Conservation (phyloP, 495 filamentous ascomycete species). For the Lindgomyces ingoldianus region DNA sequence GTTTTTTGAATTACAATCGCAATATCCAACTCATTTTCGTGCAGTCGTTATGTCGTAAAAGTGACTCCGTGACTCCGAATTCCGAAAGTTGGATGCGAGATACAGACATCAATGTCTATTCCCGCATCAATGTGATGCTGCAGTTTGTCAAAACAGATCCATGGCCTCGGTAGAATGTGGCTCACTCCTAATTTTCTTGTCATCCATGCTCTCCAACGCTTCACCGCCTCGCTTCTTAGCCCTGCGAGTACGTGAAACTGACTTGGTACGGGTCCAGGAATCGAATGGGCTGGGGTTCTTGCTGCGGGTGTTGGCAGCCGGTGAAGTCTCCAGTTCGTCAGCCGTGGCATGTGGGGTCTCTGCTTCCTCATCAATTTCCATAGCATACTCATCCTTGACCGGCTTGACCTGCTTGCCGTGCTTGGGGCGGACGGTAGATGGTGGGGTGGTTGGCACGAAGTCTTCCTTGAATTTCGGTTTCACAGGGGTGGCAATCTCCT, state of each 20-base stretch:
- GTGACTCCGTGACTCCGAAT: not conserved
- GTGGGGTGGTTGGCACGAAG: constrained; percentile 15
- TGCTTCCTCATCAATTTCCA: not conserved
- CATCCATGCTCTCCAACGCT: constrained; percentile 3
- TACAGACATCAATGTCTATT: not conserved
- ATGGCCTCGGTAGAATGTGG: constrained; percentile 10
- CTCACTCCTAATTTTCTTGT: constrained; percentile 26
- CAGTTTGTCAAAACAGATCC: constrained; percentile 11
- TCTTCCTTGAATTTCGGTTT: not conserved
- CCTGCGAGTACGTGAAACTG: not conserved
- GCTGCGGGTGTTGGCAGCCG: not conserved
- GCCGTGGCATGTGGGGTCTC: constrained; percentile 1
- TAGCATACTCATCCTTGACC: not conserved
- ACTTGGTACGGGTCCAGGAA: constrained; percentile 26
- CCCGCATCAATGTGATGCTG: not conserved
- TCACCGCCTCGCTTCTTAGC: constrained; percentile 24
- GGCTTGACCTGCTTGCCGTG: constrained; percentile 1
- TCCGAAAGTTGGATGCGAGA: not conserved
- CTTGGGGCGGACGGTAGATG: constrained; percentile 26
- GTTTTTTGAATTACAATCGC: constrained; percentile 12
- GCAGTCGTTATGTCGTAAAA: constrained; percentile 13
- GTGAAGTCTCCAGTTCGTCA: not conserved
- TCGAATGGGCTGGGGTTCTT: constrained; percentile 17
- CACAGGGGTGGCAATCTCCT: constrained; percentile 1
- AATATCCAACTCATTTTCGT: constrained; percentile 8